Conservation (phyloP, 768 basidiomycete genomes). For the Hericium alpestre region DNA sequence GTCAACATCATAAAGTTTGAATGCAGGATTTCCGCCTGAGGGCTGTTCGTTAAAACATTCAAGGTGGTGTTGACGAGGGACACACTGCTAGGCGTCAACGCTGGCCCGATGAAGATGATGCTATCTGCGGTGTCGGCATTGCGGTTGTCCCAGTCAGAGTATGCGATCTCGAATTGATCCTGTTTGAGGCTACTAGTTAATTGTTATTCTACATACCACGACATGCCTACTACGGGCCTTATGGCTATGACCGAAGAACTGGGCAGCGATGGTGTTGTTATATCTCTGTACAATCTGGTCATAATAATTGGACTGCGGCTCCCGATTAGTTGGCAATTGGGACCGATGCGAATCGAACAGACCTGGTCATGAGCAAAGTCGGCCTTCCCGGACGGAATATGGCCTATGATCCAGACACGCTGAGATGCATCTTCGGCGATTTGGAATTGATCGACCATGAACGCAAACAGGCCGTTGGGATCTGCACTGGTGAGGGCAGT, state of each 20-base stretch:
- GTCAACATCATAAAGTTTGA: conserved; percentile 54
- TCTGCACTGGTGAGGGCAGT: conserved; percentile 28
- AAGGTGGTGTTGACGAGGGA: not conserved
- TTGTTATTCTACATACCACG: conserved; percentile 43
- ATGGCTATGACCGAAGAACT: conserved; percentile 56
- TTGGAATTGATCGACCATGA: conserved; percentile 43
- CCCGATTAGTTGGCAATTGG: not conserved
- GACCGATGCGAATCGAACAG: not conserved
- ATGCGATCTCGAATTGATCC: conserved; percentile 53
- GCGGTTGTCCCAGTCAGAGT: conserved; percentile 40
- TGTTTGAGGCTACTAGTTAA: conserved; percentile 19
- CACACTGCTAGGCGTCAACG: conserved; percentile 47
- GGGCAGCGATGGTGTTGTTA: conserved; percentile 44
- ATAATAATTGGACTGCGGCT: conserved; percentile 45
- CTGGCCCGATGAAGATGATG: conserved; percentile 41
- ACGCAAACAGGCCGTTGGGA: conserved; percentile 50
- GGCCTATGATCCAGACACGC: conserved; percentile 52
- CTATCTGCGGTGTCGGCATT: conserved; percentile 35
- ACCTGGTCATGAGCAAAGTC: conserved; percentile 47
- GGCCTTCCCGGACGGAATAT: conserved; percentile 41
- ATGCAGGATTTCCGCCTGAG: conserved; percentile 43
- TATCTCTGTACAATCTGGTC: conserved; percentile 54
- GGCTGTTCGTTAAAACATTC: not conserved
- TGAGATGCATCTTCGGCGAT: conserved; percentile 49
- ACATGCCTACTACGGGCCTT: conserved; percentile 18